phyloP scores from a whole-genome alignment of 495 filamentous ascomycete genomes.

The Penicillium odoratum region DNA sequence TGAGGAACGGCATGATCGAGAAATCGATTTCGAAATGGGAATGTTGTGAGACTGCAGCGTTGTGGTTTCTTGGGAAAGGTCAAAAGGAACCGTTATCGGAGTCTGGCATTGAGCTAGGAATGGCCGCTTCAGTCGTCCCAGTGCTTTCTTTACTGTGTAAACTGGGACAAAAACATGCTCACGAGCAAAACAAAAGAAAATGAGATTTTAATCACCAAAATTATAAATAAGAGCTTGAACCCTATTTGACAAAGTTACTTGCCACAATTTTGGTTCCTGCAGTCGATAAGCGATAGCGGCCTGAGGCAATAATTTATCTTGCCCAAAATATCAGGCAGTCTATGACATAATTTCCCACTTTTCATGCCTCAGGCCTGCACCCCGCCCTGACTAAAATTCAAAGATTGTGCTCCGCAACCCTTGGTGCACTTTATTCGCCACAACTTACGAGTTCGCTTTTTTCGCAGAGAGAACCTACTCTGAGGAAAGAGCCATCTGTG shows the following conservation, averaged over 20 bases:
- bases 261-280: conserved; percentile 4
- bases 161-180: background rate
- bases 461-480: conserved; percentile 12
- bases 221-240: background rate
- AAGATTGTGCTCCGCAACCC: conserved; percentile 31
- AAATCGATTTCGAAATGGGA: conserved; percentile 16
- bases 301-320: conserved; percentile 2
- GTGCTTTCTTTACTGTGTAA: background rate
- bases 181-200: no score
- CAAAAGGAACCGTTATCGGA: conserved; percentile 18
- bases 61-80: conserved; percentile 2
- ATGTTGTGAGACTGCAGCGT: background rate
- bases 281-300: conserved; percentile 29
- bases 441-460: conserved; percentile 6
- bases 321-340: conserved; percentile 9
- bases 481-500: background rate
- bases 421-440: conserved; percentile 13
- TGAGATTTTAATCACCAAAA: background rate
- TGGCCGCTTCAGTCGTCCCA: background rate
- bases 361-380: conserved; percentile 30
- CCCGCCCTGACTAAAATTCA: conserved; percentile 39
- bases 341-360: conserved; percentile 27
- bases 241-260: background rate
- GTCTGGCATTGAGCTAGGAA: conserved; percentile 1
- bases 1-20: conserved; percentile 38